Percentiles rank a stretch among this genome's conserved stretches.
Conservation (phyloP, 768 basidiomycete genomes). For the Pisolithus sp. region DNA sequence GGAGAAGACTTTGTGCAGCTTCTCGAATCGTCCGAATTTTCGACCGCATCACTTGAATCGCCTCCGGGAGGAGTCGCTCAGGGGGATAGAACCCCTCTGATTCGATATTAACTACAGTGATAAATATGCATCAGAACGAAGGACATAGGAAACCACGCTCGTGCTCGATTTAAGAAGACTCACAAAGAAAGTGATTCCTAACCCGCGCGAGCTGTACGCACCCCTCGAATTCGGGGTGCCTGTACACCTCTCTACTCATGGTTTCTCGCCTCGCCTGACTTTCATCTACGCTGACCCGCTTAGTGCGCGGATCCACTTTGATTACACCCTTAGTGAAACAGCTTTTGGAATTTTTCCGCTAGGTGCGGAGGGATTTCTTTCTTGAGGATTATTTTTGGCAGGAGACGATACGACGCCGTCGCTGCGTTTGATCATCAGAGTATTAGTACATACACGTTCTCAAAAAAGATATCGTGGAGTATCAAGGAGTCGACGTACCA, state of each 20-base stretch:
- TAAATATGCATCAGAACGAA: neutral
- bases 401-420: slow-evolving; percentile 90
- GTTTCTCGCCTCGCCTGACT: slow-evolving; percentile 73
- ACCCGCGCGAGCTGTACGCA: slow-evolving; percentile 79
- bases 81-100: slow-evolving; percentile 87
- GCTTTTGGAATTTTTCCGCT: slow-evolving; percentile 72
- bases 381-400: slow-evolving; percentile 72
- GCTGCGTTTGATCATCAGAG: slow-evolving; percentile 39
- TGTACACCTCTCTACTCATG: slow-evolving; percentile 86
- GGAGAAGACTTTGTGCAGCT: slow-evolving; percentile 54
- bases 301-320: slow-evolving; percentile 49
- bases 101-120: slow-evolving; percentile 71
- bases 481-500: slow-evolving; percentile 40
- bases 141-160: neutral
- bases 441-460: neutral
- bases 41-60: slow-evolving; percentile 72
- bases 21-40: slow-evolving; percentile 61
- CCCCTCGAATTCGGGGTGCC: slow-evolving; percentile 86
- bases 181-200: slow-evolving; percentile 90
- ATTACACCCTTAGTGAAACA: slow-evolving; percentile 88
- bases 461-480: too few species aligned
- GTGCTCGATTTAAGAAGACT: slow-evolving; percentile 24
- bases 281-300: slow-evolving; percentile 56
- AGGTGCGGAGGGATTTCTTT: slow-evolving; percentile 68
- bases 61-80: slow-evolving; percentile 73